Conservation (phyloP, 129 eudicot genomes). For the Escallonia herrerae region DNA sequence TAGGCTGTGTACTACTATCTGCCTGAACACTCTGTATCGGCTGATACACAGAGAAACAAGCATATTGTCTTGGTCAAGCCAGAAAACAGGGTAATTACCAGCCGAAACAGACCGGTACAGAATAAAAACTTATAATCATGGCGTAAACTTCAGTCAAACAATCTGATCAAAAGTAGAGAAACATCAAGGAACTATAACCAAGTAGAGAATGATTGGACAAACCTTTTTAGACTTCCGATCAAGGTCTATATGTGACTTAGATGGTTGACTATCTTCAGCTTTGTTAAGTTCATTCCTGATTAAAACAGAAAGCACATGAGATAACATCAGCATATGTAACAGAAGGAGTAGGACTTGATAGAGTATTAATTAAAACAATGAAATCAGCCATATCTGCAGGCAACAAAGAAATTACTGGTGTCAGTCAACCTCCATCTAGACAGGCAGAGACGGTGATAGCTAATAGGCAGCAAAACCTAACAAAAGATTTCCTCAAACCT, state of each 20-base stretch:
- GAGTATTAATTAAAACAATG: neutral
- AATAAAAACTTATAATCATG: too few relatives aligned
- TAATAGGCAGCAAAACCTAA: too few relatives aligned
- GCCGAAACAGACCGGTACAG: too few relatives aligned
- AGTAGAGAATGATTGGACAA: conserved; percentile 8
- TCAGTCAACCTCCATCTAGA: neutral
- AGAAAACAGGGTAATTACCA: too few relatives aligned
- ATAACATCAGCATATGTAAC: neutral
- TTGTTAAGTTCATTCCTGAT: conserved; percentile 31
- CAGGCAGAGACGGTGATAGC: neutral
- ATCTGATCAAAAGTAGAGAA: neutral
- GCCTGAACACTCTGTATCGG: too few relatives aligned
- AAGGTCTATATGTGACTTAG: conserved; percentile 35
- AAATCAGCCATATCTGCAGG: neutral
- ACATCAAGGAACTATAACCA: neutral
- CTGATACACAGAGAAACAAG: too few relatives aligned
- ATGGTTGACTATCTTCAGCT: conserved; percentile 19
- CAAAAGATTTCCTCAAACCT: too few relatives aligned
- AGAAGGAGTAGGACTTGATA: neutral
- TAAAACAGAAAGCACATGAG: neutral
- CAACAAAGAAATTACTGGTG: neutral
- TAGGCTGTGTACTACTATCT: too few relatives aligned
- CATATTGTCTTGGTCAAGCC: too few relatives aligned
- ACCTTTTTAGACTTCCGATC: conserved; percentile 46
- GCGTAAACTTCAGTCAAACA: too few relatives aligned